Percentiles rank a stretch among this genome's conserved stretches.
Conservation (phyloP, 306 rosid genomes). For the Potentilla sterilis region DNA sequence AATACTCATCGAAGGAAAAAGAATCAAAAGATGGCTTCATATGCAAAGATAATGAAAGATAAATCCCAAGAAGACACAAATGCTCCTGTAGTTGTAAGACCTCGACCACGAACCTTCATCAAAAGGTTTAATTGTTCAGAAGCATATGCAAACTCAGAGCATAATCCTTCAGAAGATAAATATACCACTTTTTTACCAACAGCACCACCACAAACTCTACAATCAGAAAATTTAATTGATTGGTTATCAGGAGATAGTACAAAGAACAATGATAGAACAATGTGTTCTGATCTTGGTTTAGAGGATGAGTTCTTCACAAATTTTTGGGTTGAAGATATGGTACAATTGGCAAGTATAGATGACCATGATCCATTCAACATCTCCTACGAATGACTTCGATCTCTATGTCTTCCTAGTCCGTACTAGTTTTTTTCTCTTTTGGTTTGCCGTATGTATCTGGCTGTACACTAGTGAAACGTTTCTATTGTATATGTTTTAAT, state of each 20-base stretch:
- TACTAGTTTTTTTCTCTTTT: neutral
- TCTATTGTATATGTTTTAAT: neutral
- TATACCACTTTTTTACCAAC: neutral
- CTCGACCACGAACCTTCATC: conserved; percentile 4
- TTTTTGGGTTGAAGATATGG: conserved; percentile 2
- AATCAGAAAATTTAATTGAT: neutral
- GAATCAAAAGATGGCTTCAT: neutral
- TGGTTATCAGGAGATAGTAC: neutral
- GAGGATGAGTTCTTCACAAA: conserved; percentile 8
- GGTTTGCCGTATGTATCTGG: neutral
- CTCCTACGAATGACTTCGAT: neutral
- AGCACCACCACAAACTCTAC: neutral
- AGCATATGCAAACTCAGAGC: neutral
- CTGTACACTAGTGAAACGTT: neutral
- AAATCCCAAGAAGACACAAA: neutral
- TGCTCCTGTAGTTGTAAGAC: neutral
- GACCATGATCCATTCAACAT: neutral
- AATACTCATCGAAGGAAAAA: neutral
- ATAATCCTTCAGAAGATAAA: neutral
- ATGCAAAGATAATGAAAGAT: neutral
- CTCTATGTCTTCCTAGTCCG: neutral
- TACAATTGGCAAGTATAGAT: neutral
- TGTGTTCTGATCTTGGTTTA: neutral
- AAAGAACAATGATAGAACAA: neutral
- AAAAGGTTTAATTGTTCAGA: neutral